These are phyloP conservation scores for Fagopyrum homotropicum DNA, from an alignment of 148 eudicot species.

Conservation along the genomic window DNA sequence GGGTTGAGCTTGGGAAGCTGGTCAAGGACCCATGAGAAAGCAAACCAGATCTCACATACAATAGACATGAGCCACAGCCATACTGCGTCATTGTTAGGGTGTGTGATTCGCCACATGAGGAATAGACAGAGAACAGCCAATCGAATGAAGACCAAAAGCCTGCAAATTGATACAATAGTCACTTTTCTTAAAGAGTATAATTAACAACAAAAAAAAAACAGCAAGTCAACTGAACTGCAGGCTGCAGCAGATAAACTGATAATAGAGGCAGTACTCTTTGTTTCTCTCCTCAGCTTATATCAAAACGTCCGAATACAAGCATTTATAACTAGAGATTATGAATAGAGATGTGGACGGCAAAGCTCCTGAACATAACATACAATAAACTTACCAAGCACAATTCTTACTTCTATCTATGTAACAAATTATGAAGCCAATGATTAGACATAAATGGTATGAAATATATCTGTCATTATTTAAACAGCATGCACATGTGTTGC, in stretches of 20 bases:
- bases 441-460: background rate
- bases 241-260: too few relatives aligned
- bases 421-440: background rate
- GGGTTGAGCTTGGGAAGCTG: conserved; percentile 88
- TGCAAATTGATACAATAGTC: conserved; percentile 22
- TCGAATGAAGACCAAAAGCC: conserved; percentile 72
- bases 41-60: conserved; percentile 87
- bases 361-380: background rate
- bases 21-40: conserved; percentile 94
- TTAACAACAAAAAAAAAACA: background rate
- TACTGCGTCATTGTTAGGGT: conserved; percentile 60
- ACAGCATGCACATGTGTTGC: conserved; percentile 8
- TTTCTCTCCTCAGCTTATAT: too few relatives aligned
- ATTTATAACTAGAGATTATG: too few relatives aligned
- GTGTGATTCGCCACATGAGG: conserved; percentile 61
- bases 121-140: conserved; percentile 63
- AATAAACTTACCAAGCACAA: background rate
- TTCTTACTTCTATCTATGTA: background rate
- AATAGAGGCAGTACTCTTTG: too few relatives aligned
- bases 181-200: background rate
- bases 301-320: too few relatives aligned
- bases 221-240: background rate
- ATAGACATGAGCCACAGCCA: conserved; percentile 95
- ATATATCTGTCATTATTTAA: background rate
- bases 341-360: too few relatives aligned